phyloP scores from a whole-genome alignment of 2,329 filamentous ascomycete genomes.

The Aspergillus spinulosporus region DNA sequence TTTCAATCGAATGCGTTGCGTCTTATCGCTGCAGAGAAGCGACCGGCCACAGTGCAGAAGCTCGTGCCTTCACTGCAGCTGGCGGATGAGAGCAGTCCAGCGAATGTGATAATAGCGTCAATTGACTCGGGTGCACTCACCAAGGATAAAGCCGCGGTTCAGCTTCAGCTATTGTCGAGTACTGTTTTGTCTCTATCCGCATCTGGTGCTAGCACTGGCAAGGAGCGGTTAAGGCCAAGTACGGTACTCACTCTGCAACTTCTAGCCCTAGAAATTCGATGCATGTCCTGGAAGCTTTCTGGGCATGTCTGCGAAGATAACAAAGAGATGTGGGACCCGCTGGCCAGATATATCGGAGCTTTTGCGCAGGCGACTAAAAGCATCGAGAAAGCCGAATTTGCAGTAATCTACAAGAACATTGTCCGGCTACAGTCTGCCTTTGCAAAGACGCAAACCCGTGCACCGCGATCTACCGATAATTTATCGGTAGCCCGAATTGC shows the following conservation, averaged over 20 bases:
- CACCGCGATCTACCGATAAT: conserved; percentile 25
- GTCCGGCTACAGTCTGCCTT: conserved; percentile 37
- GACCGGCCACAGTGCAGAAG: conserved; percentile 35
- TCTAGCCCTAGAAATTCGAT: conserved; percentile 44
- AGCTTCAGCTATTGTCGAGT: conserved; percentile 48
- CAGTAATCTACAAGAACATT: conserved; percentile 37
- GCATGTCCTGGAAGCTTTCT: conserved; percentile 45
- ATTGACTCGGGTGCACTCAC: conserved; percentile 37
- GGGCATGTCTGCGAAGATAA: conserved; percentile 43
- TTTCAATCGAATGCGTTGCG: conserved; percentile 45
- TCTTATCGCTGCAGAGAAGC: conserved; percentile 37
- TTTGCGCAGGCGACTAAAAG: conserved; percentile 38
- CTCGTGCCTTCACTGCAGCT: conserved; percentile 33
- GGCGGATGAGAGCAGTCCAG: conserved; percentile 40
- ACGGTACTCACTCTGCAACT: conserved; percentile 40
- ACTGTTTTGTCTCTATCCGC: conserved; percentile 38
- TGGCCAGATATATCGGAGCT: conserved; percentile 41
- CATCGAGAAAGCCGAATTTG: conserved; percentile 42
- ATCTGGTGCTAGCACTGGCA: conserved; percentile 17
- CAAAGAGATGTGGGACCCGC: conserved; percentile 47
- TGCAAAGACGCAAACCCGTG: conserved; percentile 29
- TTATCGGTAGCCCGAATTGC: conserved; percentile 35
- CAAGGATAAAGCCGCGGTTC: conserved; percentile 43
- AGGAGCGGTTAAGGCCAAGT: conserved; percentile 31
- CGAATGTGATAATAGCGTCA: conserved; percentile 41